Evolutionary conservation across 192 early-diverging fungal genomes (phyloP).

Genomic region (Diversispora eburnea): DNA sequence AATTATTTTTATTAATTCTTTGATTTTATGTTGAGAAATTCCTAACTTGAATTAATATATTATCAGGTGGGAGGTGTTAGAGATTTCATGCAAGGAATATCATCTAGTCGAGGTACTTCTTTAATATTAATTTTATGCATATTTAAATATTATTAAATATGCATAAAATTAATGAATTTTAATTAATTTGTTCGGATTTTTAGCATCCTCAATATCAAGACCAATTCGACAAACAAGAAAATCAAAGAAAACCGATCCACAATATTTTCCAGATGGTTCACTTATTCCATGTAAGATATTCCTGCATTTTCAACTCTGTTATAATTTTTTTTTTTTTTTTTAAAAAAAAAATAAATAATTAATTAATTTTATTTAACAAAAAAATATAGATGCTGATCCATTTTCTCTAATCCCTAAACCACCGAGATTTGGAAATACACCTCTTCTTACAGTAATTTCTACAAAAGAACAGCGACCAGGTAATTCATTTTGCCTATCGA

Average conservation of each 20-base stretch:
- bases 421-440: constrained; percentile 32
- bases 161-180: not conserved
- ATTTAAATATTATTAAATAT: not conserved
- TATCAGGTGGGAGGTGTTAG: no score
- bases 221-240: not conserved
- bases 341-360: not conserved
- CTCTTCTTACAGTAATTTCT: constrained; percentile 35
- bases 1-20: not conserved
- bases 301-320: not conserved
- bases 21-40: no score
- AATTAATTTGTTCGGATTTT: not conserved
- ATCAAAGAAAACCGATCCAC: not conserved
- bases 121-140: not conserved
- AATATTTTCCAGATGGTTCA: constrained; percentile 17
- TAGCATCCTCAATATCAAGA: not conserved
- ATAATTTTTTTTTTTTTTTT: not conserved
- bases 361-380: not conserved
- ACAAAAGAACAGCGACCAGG: constrained; percentile 6
- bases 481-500: not conserved
- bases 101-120: no score
- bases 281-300: not conserved
- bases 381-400: constrained; percentile 20
- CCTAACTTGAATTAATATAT: no score
- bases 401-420: constrained; percentile 28
- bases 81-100: no score